These are phyloP conservation scores for Cicer cuneatum DNA, from an alignment of 306 rosid genomes.

Conservation along the genomic window DNA sequence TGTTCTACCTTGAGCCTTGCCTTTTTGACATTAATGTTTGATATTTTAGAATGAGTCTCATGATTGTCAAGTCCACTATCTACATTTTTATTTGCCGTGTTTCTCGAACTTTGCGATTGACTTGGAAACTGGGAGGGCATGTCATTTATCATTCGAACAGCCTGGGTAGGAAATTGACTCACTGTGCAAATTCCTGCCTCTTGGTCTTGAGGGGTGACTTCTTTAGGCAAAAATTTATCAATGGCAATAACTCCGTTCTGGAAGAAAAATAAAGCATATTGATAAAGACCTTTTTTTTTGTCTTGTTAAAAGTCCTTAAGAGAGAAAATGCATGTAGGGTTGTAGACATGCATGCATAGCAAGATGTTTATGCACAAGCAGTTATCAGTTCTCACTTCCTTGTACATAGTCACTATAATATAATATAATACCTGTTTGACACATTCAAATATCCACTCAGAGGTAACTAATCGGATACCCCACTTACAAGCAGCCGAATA, in stretches of 20 bases:
- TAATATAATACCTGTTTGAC: conserved; percentile 81
- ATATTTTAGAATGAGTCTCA: conserved; percentile 47
- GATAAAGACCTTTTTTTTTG: conserved; percentile 14
- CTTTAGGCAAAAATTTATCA: conserved; percentile 77
- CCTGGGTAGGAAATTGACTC: conserved; percentile 92
- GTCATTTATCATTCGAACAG: conserved; percentile 58
- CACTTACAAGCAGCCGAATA: conserved; percentile 71
- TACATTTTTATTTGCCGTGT: conserved; percentile 40
- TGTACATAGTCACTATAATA: conserved; percentile 2
- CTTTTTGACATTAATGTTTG: conserved; percentile 62
- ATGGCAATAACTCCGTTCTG: conserved; percentile 74
- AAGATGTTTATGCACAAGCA: conserved; percentile 29
- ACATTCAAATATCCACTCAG: conserved; percentile 92
- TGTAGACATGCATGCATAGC: conserved; percentile 32
- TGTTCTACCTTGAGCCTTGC: conserved; percentile 71
- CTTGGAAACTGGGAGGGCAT: conserved; percentile 62
- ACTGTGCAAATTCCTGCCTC: conserved; percentile 73
- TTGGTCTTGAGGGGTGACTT: conserved; percentile 77
- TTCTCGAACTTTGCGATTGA: conserved; percentile 55
- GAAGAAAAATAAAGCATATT: conserved; percentile 37
- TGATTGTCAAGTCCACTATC: conserved; percentile 46
- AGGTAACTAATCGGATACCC: conserved; percentile 68
- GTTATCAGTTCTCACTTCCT: conserved; percentile 24
- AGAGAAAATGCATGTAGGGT: conserved; percentile 26
- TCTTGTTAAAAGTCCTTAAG: conserved; percentile 21